These are phyloP conservation scores for Pogostemon cablin DNA, from an alignment of 257 asterid species.

Conservation along the genomic window DNA sequence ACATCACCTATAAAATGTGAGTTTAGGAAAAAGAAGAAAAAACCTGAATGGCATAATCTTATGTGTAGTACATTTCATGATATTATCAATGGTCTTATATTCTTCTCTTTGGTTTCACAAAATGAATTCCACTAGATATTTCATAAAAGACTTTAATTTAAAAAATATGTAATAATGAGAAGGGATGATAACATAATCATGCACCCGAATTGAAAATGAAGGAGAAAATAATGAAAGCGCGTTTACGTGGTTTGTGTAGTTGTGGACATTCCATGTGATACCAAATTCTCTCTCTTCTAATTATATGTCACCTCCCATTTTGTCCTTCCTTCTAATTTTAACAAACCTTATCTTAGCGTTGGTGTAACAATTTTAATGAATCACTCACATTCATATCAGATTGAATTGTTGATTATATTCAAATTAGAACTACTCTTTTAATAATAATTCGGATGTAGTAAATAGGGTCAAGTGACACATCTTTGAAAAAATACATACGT, in stretches of 20 bases:
- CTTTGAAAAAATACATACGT: too few relatives aligned
- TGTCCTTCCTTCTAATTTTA: slow-evolving; percentile 32
- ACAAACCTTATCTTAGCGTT: background rate
- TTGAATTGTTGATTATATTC: slow-evolving; percentile 1
- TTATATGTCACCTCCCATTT: slow-evolving; percentile 34
- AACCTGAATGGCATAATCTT: too few relatives aligned
- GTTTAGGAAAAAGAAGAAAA: too few relatives aligned
- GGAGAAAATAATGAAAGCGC: background rate
- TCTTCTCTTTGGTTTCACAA: too few relatives aligned
- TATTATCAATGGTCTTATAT: too few relatives aligned
- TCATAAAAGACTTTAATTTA: background rate
- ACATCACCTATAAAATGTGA: too few relatives aligned
- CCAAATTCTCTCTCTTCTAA: slow-evolving; percentile 26
- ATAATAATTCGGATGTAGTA: too few relatives aligned
- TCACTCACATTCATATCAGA: background rate
- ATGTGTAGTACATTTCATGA: too few relatives aligned
- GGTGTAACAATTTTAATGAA: background rate
- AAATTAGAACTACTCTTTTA: background rate
- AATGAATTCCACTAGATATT: too few relatives aligned
- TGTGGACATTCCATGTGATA: slow-evolving; percentile 48
- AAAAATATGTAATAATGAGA: background rate
- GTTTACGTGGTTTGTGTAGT: background rate
- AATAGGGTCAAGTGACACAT: too few relatives aligned
- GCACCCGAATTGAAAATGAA: background rate
- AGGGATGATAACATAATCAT: background rate